phyloP scores from a whole-genome alignment of 2,329 filamentous ascomycete species.

The Periconia sp. region DNA sequence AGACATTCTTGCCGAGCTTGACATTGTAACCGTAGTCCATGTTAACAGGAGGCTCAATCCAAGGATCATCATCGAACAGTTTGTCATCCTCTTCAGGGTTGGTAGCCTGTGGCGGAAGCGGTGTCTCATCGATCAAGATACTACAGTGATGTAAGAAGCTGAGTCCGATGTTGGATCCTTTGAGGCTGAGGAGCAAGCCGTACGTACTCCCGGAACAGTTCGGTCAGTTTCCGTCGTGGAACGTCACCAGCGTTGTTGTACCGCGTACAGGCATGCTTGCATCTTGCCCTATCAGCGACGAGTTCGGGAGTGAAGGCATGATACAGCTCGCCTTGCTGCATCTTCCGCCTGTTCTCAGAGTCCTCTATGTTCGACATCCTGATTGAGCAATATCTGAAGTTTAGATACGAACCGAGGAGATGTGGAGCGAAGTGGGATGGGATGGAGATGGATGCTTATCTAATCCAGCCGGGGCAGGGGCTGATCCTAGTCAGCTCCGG shows the following conservation, averaged over 20 bases:
- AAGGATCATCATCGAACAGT: constrained; percentile 69
- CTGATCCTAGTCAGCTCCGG: background rate
- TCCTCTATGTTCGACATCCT: constrained; percentile 30
- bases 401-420: no score
- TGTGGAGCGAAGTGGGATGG: no score
- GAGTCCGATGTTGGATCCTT: constrained; percentile 8
- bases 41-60: constrained; percentile 71
- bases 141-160: constrained; percentile 49
- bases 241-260: constrained; percentile 70
- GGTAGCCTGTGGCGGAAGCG: constrained; percentile 65
- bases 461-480: no score
- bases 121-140: constrained; percentile 65
- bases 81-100: constrained; percentile 69
- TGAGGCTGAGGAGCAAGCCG: constrained; percentile 5
- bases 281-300: constrained; percentile 66
- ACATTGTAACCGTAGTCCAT: constrained; percentile 83
- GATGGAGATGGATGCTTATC: no score
- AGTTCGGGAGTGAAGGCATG: constrained; percentile 75
- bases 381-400: no score
- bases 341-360: constrained; percentile 52
- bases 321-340: constrained; percentile 74
- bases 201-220: constrained; percentile 75
- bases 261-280: constrained; percentile 63
- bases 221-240: constrained; percentile 65
- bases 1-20: constrained; percentile 72